Percentiles rank a stretch among this genome's conserved stretches.
These are phyloP conservation scores for Amphirosellinia nigrospora DNA, from an alignment of 495 filamentous ascomycete genomes.

Conservation along the genomic window DNA sequence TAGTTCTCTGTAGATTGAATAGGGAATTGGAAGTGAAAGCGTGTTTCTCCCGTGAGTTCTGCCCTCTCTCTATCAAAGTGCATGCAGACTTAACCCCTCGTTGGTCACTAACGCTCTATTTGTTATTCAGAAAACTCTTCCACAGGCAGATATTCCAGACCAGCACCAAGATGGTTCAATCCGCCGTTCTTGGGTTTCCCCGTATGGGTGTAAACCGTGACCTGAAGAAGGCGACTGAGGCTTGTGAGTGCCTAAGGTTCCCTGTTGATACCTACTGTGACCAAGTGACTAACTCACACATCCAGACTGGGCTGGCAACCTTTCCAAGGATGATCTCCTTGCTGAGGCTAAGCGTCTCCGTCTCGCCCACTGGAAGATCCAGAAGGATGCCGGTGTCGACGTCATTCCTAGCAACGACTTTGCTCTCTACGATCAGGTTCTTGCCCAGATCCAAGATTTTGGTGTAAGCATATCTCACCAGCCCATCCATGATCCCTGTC, in stretches of 20 bases:
- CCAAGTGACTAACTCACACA: conserved; percentile 26
- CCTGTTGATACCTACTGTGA: background rate
- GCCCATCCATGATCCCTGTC: conserved; percentile 10
- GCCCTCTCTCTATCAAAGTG: conserved; percentile 25
- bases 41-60: conserved; percentile 34
- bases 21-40: conserved; percentile 37
- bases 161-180: conserved; percentile 78
- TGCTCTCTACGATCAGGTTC: conserved; percentile 96
- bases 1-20: conserved; percentile 23
- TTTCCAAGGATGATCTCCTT: conserved; percentile 85
- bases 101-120: conserved; percentile 4
- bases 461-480: conserved; percentile 64
- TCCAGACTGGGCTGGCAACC: conserved; percentile 89
- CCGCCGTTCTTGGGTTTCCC: conserved; percentile 77
- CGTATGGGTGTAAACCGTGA: conserved; percentile 98
- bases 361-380: conserved; percentile 97
- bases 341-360: conserved; percentile 95
- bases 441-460: conserved; percentile 98
- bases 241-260: conserved; percentile 50
- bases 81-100: background rate
- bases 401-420: conserved; percentile 99
- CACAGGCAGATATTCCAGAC: conserved; percentile 32
- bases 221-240: conserved; percentile 99
- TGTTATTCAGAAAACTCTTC: conserved; percentile 31
- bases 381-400: conserved; percentile 96